Base-by-base conservation (phyloP, 2,329 filamentous ascomycete species). In the Verticillium isaacii region DNA sequence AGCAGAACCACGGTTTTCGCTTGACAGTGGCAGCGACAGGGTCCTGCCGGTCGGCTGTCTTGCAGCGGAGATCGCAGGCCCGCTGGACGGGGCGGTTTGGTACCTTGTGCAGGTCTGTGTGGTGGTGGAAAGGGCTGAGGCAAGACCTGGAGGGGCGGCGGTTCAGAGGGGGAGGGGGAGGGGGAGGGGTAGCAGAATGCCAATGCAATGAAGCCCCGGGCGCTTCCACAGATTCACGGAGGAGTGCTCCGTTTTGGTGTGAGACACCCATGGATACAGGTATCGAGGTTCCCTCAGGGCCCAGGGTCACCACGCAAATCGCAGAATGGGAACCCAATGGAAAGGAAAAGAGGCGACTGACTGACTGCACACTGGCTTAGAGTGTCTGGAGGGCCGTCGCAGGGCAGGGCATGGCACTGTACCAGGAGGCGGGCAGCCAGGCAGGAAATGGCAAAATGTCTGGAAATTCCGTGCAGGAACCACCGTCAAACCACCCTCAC, bases 401-500 rank as follows among this genome's bases (percentile, higher is more conserved):
- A 29, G 29, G 29, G 29, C 29, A 29, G 29, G 29, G 29, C 29
- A 29, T 3, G 29, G 29, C 29, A 29, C 29, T 29, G 29, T 29
- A 29, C 3, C 29, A 29, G 29, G 29, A 29, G 29, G 29, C 29
- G 29, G 29, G 5, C 29, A 19, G 54, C 6, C 12, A 4, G 25
- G 15, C 8, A n/a, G 29, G 34, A 36, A 36, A 23, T 37, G 55
- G 55, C 29, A 37, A 23, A 36, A 36, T 14, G 29, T 17, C 29
- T 36, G 32, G 55, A 57, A 57, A 36, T 57, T 36, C 37, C 32
- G 55, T 36, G 29, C n/a, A 34, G 34, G 34, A 23, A 36, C 55
- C 17, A 36, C n/a, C 8, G 32, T 11, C 36, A 50, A 50, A 50
- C 19, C n/a, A 9, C 41, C 32, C 61, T 64, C 62, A 66, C 64